phyloP scores from a whole-genome alignment of 2,329 filamentous ascomycete species.

The Calonectria pseudoreteaudii region DNA sequence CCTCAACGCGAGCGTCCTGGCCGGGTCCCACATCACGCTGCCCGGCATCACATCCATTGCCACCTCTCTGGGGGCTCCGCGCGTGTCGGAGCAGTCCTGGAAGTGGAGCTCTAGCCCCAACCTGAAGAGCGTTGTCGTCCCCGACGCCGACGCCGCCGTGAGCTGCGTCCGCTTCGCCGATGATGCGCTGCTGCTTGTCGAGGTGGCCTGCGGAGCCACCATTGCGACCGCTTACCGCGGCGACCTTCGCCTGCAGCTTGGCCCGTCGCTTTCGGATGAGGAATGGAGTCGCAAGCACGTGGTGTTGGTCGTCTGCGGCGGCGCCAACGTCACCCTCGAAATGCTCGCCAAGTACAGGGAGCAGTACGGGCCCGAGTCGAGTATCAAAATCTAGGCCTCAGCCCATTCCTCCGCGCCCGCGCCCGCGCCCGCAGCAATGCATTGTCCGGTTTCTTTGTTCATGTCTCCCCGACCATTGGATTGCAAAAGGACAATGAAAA shows the following conservation, averaged over 20 bases:
- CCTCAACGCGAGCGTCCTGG: constrained; percentile 70
- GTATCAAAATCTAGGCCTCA: constrained; percentile 44
- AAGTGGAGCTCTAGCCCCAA: constrained; percentile 66
- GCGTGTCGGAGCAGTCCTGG: constrained; percentile 77
- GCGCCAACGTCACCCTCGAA: constrained; percentile 73
- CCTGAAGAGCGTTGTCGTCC: constrained; percentile 51
- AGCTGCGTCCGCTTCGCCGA: constrained; percentile 83
- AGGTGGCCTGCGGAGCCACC: constrained; percentile 86
- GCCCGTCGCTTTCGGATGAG: constrained; percentile 62
- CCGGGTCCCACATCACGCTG: constrained; percentile 70
- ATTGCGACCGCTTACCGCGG: constrained; percentile 76
- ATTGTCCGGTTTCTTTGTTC: background rate
- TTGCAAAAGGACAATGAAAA: background rate
- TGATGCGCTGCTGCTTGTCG: constrained; percentile 84
- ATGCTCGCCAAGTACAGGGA: constrained; percentile 70
- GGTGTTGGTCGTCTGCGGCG: constrained; percentile 88
- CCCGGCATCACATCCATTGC: constrained; percentile 81
- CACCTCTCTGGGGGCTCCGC: constrained; percentile 77
- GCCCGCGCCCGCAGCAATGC: background rate
- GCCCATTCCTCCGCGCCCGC: background rate
- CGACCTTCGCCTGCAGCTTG: constrained; percentile 70
- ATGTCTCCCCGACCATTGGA: background rate
- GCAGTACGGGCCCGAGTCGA: constrained; percentile 51
- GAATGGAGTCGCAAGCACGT: constrained; percentile 77
- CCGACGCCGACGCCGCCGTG: constrained; percentile 78